These are phyloP conservation scores for Phaeomoniella chlamydospora DNA, from an alignment of 2,329 filamentous ascomycete genomes.

Conservation along the genomic window DNA sequence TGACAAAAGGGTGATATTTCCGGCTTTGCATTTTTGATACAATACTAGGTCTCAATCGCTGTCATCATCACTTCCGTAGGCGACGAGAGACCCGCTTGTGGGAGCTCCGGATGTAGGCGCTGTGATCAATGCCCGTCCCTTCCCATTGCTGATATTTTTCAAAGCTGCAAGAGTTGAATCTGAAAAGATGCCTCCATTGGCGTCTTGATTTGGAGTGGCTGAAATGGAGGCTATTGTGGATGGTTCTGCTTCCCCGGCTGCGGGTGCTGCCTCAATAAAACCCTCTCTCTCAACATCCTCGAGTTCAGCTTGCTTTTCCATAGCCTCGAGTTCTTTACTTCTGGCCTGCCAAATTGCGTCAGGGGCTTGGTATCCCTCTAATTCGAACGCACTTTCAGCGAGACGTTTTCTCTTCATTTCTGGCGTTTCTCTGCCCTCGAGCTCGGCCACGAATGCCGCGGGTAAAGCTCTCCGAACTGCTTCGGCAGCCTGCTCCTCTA, in stretches of 20 bases:
- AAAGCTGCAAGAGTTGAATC: conserved; percentile 69
- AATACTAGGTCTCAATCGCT: conserved; percentile 41
- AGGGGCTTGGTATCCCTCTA: conserved; percentile 84
- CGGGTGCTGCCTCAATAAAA: conserved; percentile 30
- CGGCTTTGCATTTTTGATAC: too few species aligned
- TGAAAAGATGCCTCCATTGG: conserved; percentile 59
- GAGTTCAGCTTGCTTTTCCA: conserved; percentile 39
- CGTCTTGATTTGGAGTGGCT: conserved; percentile 8
- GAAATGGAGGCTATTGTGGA: background rate
- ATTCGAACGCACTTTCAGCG: conserved; percentile 64
- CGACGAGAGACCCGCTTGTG: conserved; percentile 60
- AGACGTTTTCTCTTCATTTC: conserved; percentile 78
- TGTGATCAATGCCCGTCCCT: conserved; percentile 27
- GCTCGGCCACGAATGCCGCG: conserved; percentile 79
- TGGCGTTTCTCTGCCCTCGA: conserved; percentile 81
- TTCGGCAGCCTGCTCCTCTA: conserved; percentile 94
- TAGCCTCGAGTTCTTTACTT: conserved; percentile 53
- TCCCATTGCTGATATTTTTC: conserved; percentile 33
- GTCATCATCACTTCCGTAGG: conserved; percentile 82
- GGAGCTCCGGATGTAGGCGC: conserved; percentile 37
- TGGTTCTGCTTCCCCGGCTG: conserved; percentile 16
- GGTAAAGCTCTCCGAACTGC: conserved; percentile 80
- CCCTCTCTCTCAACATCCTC: conserved; percentile 30
- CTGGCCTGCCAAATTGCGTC: conserved; percentile 87
- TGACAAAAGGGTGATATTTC: too few species aligned